Base-by-base conservation (phyloP, 1,139 yeast species). In the Saccharomycopsis hybrid region DNA sequence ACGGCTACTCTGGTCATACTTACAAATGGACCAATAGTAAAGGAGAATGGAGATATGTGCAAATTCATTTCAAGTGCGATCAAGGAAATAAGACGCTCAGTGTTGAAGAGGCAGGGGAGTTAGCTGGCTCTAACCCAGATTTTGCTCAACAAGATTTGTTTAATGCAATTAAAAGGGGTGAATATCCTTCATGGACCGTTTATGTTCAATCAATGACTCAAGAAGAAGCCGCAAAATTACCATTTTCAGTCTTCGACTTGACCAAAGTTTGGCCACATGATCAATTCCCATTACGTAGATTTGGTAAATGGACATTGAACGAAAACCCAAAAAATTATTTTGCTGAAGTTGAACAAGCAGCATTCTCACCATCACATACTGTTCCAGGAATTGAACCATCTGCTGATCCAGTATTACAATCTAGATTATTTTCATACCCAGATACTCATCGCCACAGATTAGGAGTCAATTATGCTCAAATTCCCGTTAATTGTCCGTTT, bases 1-100 rank as follows among this genome's bases (percentile, higher is more conserved):
- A 81, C 62, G 86, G 85, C 54, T 82, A 77, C 68, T 81, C 87
- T 28, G 87, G 86, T 51, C 87, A 82, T 67, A 76, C 86, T 38
- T 82, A 78, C 67, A 80, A 80, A 65, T 78, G 84, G 82, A 67
- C 79, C 48, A 81, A 79, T 65, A 73, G 74, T 60, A 72, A 80
- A 57, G 87, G 85, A 56, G 82, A 80, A 53, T 77, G 84, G 80
- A 65, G 63, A 58, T 81, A 80, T 63, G 83, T 80, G 47, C 86
- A 82, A 65, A 80, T 79, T 53, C 87, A 82, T 63, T 68, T 80
- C 56, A 67, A 73, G 57, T 59, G 76, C 38, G 84, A 81, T 60
- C 83, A 77, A 65, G 87, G 87, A 49, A 69, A 74, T 64, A 71
- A 74, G 60, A 78, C 71, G 52, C 67, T 80, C 55, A 76, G 67